Evolutionary conservation across 306 rosid genomes (phyloP).

Genomic region (Dalbergia cultrata): DNA sequence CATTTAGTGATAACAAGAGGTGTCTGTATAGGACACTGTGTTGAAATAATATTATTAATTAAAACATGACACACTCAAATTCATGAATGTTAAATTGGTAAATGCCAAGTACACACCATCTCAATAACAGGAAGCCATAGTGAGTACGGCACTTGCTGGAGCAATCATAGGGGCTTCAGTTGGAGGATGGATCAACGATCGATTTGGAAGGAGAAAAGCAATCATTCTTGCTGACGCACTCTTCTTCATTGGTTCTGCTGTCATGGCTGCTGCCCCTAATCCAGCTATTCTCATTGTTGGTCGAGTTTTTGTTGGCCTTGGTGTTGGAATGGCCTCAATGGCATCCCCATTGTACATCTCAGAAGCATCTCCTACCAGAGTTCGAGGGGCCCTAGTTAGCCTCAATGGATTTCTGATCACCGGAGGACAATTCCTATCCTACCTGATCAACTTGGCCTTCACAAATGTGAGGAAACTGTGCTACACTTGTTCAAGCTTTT

Average conservation of each 20-base stretch:
- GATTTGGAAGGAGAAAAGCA: slow-evolving; percentile 59
- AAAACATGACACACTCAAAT: not conserved
- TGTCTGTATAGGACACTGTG: too few species aligned
- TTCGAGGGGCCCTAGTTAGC: slow-evolving; percentile 76
- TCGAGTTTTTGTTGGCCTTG: slow-evolving; percentile 67
- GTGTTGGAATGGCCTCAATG: slow-evolving; percentile 82
- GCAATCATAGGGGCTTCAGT: slow-evolving; percentile 74
- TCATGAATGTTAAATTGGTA: not conserved
- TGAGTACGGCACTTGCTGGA: slow-evolving; percentile 74
- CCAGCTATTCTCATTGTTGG: slow-evolving; percentile 58
- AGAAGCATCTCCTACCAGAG: slow-evolving; percentile 74
- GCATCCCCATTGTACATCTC: slow-evolving; percentile 76
- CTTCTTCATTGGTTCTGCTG: slow-evolving; percentile 59
- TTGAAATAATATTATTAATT: too few species aligned
- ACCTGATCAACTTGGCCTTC: slow-evolving; percentile 71
- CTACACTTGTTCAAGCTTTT: not conserved
- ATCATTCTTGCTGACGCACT: slow-evolving; percentile 60
- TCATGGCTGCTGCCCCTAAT: slow-evolving; percentile 57
- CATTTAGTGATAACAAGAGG: too few species aligned
- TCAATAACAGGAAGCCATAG: slow-evolving; percentile 65
- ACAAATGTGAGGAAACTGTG: slow-evolving; percentile 51
- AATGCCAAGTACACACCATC: not conserved
- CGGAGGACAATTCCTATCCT: slow-evolving; percentile 77
- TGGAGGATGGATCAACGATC: slow-evolving; percentile 73
- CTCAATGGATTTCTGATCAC: slow-evolving; percentile 74